Conservation (phyloP, 2,329 filamentous ascomycete species). For the Diaporthe destruens region DNA sequence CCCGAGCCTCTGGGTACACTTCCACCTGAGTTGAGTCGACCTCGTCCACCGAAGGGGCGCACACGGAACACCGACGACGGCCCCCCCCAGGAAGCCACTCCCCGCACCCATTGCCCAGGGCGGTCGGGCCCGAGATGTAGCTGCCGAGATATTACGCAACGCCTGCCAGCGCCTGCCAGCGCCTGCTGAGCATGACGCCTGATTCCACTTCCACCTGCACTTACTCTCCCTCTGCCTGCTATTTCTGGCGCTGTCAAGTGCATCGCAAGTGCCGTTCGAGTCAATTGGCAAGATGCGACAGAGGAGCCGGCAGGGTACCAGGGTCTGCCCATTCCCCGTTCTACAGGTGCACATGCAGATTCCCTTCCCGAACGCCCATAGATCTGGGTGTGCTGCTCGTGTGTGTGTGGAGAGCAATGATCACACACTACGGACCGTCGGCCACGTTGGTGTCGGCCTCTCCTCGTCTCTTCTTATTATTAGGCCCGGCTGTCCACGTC, state of each 20-base stretch:
- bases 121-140: constrained; percentile 32
- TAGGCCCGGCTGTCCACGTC: constrained; percentile 28
- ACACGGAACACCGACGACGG: background rate
- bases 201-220: constrained; percentile 1
- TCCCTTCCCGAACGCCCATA: constrained; percentile 22
- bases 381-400: background rate
- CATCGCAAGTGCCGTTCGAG: background rate
- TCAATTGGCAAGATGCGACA: background rate
- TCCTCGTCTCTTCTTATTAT: background rate
- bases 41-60: constrained; percentile 1
- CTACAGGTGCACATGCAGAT: constrained; percentile 19
- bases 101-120: constrained; percentile 7
- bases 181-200: constrained; percentile 26
- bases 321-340: background rate
- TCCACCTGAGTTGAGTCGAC: background rate
- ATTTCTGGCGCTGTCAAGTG: background rate
- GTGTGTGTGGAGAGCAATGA: background rate
- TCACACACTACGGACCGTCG: background rate
- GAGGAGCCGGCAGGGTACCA: background rate
- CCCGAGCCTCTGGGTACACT: no score
- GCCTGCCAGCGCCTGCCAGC: no score
- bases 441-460: constrained; percentile 5
- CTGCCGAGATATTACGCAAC: constrained; percentile 30
- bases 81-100: background rate
- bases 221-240: background rate